These are phyloP conservation scores for Penicillium crustosum DNA, from an alignment of 2,329 filamentous ascomycete genomes.

Conservation along the genomic window DNA sequence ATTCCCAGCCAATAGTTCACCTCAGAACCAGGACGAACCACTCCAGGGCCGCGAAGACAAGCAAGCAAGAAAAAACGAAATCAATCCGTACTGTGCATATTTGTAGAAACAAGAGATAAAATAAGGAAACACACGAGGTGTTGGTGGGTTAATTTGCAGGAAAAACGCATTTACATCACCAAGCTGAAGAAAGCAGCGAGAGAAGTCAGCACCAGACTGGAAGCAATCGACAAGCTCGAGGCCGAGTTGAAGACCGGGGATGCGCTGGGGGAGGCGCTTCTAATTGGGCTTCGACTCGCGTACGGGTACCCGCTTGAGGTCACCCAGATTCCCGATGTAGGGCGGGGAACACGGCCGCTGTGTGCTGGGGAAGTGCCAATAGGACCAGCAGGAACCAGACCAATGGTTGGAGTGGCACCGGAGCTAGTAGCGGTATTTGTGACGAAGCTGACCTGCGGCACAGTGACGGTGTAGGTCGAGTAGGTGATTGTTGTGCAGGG, in stretches of 20 bases:
- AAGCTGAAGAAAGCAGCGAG: slow-evolving; percentile 15
- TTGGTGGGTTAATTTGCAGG: neutral
- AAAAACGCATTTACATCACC: slow-evolving; percentile 8
- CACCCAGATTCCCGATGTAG: slow-evolving; percentile 20
- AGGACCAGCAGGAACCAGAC: slow-evolving; percentile 31
- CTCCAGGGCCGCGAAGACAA: neutral
- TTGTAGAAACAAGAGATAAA: neutral
- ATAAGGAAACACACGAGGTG: neutral
- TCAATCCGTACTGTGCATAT: slow-evolving; percentile 3
- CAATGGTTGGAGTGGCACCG: slow-evolving; percentile 30
- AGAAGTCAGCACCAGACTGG: slow-evolving; percentile 14
- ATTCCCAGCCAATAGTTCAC: neutral
- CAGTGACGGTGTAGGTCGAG: slow-evolving; percentile 44
- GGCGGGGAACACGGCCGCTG: slow-evolving; percentile 21
- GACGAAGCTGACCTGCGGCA: slow-evolving; percentile 47
- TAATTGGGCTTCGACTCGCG: neutral
- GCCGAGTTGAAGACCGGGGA: slow-evolving; percentile 19
- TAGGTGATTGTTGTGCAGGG: slow-evolving; percentile 45
- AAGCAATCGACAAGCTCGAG: slow-evolving; percentile 11
- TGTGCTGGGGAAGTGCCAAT: slow-evolving; percentile 19
- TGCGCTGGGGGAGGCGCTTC: slow-evolving; percentile 3
- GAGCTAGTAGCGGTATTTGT: slow-evolving; percentile 29
- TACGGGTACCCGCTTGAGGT: slow-evolving; percentile 2
- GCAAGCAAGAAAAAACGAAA: neutral
- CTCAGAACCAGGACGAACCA: neutral